Evolutionary conservation across 257 asterid genomes (phyloP), one percentile per base, ranked within the genome.

Genomic region (Plantago elongata): DNA sequence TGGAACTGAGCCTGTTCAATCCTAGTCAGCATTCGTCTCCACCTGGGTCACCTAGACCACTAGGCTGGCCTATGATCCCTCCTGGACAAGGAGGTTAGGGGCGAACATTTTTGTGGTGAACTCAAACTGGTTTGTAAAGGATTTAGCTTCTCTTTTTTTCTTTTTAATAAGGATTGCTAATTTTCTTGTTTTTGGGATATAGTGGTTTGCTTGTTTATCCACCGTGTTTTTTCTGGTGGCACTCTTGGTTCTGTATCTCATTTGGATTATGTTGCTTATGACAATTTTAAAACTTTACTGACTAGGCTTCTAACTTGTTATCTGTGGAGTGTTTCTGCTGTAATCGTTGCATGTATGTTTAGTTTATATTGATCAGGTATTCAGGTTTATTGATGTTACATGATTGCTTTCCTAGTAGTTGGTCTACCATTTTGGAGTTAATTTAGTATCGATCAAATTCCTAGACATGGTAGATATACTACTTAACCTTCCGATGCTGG

Each of bases 1-100:
- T 91, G 95, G 96, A 88, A 63, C 78, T 91, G 68, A 85, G 92
- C 78, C 82, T 83, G 17, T 91, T 91, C 79, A 75, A 85, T 69
- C 83, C 79, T 22, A 78, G 79, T 27, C 83, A 71, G 83, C 83
- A 85, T 63, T 80, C 78, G 37, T 64, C 78, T 62, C 87, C 84
- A 12, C 85, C 87, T 6, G 95, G 85, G 64, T 87, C 95, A 9
- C 93, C 95, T 63, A 76, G 72, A 30, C 91, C 70, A 61, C 72
- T 68, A 40, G 93, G 91, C 74, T 86, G 94, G 95, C 85, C 84
- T n/a, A 75, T 86, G 91, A 74, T 81, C 34, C 70, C 81, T 47
- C 58, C 58, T n/a, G 72, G 76, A 50, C 80, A 67, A 47, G 82
- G 74, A 50, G 70, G 42, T 47, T 14, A 65, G 67, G 42, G 79